These are phyloP conservation scores for Trichoderma sp. DNA, from an alignment of 2,329 filamentous ascomycete species.

Conservation along the genomic window DNA sequence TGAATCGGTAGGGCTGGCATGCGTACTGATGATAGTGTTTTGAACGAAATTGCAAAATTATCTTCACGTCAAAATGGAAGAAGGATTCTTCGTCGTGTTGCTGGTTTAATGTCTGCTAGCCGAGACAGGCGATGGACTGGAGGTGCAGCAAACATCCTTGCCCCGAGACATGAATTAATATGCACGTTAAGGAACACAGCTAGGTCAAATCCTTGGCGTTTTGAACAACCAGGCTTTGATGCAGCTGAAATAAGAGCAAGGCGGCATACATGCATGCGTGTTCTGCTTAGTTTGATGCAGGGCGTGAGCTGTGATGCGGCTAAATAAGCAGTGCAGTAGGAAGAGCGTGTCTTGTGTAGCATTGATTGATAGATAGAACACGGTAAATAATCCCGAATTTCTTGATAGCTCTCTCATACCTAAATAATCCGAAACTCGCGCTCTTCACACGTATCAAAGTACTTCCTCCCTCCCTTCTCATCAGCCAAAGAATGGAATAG, in stretches of 20 bases:
- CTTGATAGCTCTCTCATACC: background rate
- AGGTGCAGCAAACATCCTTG: background rate
- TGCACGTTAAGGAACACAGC: background rate
- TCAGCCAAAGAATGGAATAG: slow-evolving; percentile 2
- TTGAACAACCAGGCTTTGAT: background rate
- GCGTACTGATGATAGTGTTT: background rate
- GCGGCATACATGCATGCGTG: background rate
- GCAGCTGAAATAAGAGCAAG: background rate
- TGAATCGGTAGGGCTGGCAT: background rate
- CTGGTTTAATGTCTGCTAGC: background rate
- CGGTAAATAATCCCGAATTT: background rate
- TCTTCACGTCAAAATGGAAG: too few species aligned
- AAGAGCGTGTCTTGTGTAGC: background rate
- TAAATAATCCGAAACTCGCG: background rate
- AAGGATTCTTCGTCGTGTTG: background rate
- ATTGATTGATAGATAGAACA: too few species aligned
- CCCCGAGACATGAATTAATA: background rate
- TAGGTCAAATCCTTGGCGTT: background rate
- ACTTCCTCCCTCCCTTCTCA: background rate
- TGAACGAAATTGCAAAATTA: background rate
- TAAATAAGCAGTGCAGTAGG: background rate
- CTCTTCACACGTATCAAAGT: background rate
- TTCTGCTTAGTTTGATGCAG: background rate
- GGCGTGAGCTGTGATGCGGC: too few species aligned
- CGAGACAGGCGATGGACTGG: background rate